Evolutionary conservation across 768 basidiomycete species (phyloP).

Genomic region (Dioszegia aurantiaca): DNA sequence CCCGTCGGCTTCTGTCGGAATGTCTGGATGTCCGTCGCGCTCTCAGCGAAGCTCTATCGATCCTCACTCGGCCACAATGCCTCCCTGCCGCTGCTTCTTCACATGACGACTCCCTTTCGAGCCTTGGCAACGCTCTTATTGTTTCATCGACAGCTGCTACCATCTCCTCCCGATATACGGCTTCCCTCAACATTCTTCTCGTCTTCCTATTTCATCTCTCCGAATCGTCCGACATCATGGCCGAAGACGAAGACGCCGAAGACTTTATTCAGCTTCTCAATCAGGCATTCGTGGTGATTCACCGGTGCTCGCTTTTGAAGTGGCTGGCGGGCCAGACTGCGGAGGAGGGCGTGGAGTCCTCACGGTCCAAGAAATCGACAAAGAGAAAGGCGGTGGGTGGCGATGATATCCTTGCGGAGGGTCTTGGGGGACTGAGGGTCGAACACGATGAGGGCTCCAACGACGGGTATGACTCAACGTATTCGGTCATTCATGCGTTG

Average conservation of each 20-base stretch:
- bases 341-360: constrained; percentile 21
- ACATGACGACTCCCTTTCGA: constrained; percentile 22
- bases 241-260: constrained; percentile 31
- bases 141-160: constrained; percentile 22
- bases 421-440: constrained; percentile 25
- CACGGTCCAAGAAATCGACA: constrained; percentile 3
- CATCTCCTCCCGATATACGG: constrained; percentile 26
- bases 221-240: constrained; percentile 24
- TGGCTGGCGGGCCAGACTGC: constrained; percentile 38
- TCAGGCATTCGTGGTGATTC: constrained; percentile 27
- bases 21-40: constrained; percentile 14
- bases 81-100: not conserved
- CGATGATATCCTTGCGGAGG: constrained; percentile 32
- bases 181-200: constrained; percentile 36
- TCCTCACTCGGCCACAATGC: constrained; percentile 14
- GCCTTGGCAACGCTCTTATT: constrained; percentile 36
- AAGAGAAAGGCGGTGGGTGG: constrained; percentile 22
- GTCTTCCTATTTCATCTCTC: constrained; percentile 29
- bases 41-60: constrained; percentile 22
- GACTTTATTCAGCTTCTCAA: constrained; percentile 30
- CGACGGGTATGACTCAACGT: constrained; percentile 27
- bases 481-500: constrained; percentile 38
- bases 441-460: constrained; percentile 17
- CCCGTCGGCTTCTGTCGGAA: constrained; percentile 26
- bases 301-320: constrained; percentile 31